Percentiles rank a stretch among this genome's conserved stretches.
phyloP scores from a whole-genome alignment of 257 asterid genomes.

The Rubia yunnanensis region DNA sequence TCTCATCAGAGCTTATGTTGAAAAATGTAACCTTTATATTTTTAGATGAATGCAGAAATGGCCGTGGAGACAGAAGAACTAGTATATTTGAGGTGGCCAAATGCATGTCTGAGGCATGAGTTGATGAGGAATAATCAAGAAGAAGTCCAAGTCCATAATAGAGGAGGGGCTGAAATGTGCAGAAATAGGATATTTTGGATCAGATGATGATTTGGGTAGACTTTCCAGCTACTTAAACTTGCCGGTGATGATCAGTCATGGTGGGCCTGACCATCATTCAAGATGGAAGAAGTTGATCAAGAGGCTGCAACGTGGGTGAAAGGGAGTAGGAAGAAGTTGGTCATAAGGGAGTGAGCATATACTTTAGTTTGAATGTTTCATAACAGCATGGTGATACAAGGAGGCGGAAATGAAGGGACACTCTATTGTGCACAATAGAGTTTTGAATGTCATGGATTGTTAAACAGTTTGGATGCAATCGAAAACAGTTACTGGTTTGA shows the following conservation, averaged over 20 bases:
- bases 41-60: conserved; percentile 28
- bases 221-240: too few relatives aligned
- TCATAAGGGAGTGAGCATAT: too few relatives aligned
- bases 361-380: too few relatives aligned
- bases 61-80: conserved; percentile 29
- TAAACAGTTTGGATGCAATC: conserved; percentile 46
- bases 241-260: conserved; percentile 9
- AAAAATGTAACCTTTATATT: neutral
- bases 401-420: too few relatives aligned
- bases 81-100: conserved; percentile 40
- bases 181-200: conserved; percentile 23
- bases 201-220: too few relatives aligned
- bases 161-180: conserved; percentile 1
- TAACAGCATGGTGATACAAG: too few relatives aligned
- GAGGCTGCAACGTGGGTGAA: conserved; percentile 55
- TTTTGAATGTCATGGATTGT: too few relatives aligned
- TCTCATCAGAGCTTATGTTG: too few relatives aligned
- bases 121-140: conserved; percentile 31
- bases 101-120: conserved; percentile 46
- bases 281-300: conserved; percentile 35
- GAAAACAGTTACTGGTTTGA: conserved; percentile 56
- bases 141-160: conserved; percentile 16
- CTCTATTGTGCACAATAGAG: too few relatives aligned
- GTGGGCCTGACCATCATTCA: conserved; percentile 23
- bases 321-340: too few relatives aligned